Conservation (phyloP, 169 alveolate species). For the Plasmodium knowlesi region DNA sequence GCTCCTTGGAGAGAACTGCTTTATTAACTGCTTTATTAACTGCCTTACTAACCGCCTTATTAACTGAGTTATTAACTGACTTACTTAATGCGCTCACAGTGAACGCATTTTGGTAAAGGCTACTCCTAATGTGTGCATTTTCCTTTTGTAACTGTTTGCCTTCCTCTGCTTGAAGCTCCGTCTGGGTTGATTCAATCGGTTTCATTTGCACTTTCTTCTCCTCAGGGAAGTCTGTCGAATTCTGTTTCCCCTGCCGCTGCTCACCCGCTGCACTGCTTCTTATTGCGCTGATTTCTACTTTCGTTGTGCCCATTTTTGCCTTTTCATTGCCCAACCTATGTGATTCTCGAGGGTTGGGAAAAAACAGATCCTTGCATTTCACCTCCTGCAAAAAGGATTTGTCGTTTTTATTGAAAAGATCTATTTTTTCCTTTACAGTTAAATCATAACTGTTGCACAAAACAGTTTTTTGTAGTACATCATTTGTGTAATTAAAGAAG, state of each 20-base stretch:
- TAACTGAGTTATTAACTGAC: not conserved
- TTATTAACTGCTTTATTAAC: not conserved
- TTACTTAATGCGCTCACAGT: not conserved
- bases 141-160: not conserved
- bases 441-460: conserved; percentile 41
- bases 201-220: not conserved
- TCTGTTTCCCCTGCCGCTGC: not conserved
- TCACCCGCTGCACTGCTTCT: not conserved
- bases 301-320: not conserved
- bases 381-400: conserved; percentile 9
- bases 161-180: not conserved
- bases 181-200: not conserved
- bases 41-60: not conserved
- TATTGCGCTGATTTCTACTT: conserved; percentile 2
- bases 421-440: conserved; percentile 39
- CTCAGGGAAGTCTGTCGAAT: not conserved
- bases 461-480: conserved; percentile 11
- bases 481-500: not conserved
- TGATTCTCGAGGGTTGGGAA: not conserved
- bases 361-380: conserved; percentile 7
- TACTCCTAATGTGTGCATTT: conserved; percentile 1
- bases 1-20: not conserved
- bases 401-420: conserved; percentile 51
- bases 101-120: not conserved
- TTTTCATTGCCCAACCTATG: not conserved